Percentiles rank a stretch among this genome's conserved stretches.
These are phyloP conservation scores for Cubamyces sp. DNA, from an alignment of 768 basidiomycete genomes.

Conservation along the genomic window DNA sequence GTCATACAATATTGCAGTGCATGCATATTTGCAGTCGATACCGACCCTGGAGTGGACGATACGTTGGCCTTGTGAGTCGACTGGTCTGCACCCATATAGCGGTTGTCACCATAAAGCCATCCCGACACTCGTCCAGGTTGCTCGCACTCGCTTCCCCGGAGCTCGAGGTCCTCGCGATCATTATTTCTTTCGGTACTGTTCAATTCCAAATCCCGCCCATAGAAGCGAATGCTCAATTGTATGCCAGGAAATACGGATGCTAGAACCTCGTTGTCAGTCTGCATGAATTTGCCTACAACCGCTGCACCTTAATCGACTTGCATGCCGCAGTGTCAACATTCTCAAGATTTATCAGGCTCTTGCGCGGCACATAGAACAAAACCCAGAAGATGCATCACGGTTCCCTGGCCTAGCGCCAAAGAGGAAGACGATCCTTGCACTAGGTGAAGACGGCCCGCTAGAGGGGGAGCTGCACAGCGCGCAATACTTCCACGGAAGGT, in stretches of 20 bases:
- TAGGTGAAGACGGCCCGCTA: conserved; percentile 69
- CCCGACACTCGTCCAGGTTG: conserved; percentile 48
- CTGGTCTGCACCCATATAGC: background rate
- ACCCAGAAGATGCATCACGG: conserved; percentile 55
- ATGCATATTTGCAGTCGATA: conserved; percentile 65
- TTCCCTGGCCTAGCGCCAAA: conserved; percentile 64
- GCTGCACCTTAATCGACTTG: background rate
- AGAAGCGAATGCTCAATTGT: background rate
- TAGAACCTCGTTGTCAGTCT: conserved; percentile 60
- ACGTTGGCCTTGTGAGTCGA: conserved; percentile 68
- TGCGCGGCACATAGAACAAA: conserved; percentile 54
- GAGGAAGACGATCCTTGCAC: conserved; percentile 62
- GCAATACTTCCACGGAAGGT: conserved; percentile 86
- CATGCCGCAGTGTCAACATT: conserved; percentile 60
- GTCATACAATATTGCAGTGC: too few species aligned
- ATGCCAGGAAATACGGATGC: conserved; percentile 71
- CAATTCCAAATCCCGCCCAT: background rate
- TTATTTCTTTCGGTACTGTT: conserved; percentile 70
- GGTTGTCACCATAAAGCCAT: background rate
- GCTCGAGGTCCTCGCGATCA: conserved; percentile 75
- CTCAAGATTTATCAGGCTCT: conserved; percentile 76
- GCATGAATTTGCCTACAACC: conserved; percentile 15
- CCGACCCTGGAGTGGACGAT: conserved; percentile 89
- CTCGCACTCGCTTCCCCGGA: conserved; percentile 85
- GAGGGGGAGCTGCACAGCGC: conserved; percentile 75